Evolutionary conservation across 768 basidiomycete genomes (phyloP), one percentile per base, ranked within the genome.

Genomic region (Fistulinella prunicolor): DNA sequence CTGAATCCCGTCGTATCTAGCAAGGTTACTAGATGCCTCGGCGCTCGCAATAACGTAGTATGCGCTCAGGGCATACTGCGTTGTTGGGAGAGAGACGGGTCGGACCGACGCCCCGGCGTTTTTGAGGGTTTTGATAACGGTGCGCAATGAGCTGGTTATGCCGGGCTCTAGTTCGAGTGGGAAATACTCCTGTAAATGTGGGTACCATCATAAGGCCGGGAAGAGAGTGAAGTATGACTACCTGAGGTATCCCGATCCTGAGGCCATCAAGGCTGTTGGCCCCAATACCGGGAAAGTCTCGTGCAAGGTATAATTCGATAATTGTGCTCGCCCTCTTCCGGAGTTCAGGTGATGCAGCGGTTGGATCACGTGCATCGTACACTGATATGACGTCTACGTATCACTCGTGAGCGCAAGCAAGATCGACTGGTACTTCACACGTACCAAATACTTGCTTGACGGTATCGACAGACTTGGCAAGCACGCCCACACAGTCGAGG

Each of bases 41-140:
- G 95, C 94, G 50, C 85, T 89, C 1, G 95, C 89, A 14, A 98
- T 77, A n/a, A 96, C 89, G 60, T 97, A 98, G 72, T 98, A 98
- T 12, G 93, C 88, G 46, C 92, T 91, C 5, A 98, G 74, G 0
- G 91, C 89, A 59, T 86, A 87, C 2, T 63, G 66, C 0, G 81
- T 81, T 3, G 72, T 67, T 0, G 91, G 88, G 10, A 97, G 71
- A 9, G 86, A 85, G 0, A 97, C 82, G 0, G 91, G 78, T 1
- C 81, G 66, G 24, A 96, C 57, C 1, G 71, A 70, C 0, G 90
- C 92, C 1, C 94, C 94, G 1, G 71, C 71, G 0, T 62, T 34
- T 55, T 55, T 43, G 16, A 86, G 71, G 10, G 59, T 45, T 0
- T 58, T 50, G 32, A 90, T 63, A 8, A 79, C 60, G 1, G 57